These are phyloP conservation scores for Camillea tinctor DNA, from an alignment of 2,329 filamentous ascomycete species.

Conservation along the genomic window DNA sequence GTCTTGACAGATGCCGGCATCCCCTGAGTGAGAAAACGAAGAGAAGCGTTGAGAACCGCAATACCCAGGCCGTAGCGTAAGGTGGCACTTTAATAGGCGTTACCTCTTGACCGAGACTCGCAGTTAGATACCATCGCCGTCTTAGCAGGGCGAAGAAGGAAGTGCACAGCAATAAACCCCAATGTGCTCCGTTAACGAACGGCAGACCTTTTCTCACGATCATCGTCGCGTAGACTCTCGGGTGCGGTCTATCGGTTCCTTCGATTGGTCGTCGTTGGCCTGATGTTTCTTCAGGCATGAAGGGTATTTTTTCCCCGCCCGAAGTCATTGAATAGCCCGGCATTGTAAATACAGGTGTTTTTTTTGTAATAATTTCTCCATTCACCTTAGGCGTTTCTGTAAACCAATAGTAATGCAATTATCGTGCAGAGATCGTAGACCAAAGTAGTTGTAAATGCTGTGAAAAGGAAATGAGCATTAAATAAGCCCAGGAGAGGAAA, in stretches of 20 bases:
- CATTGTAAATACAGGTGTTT: neutral
- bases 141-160: neutral
- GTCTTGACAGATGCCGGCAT: neutral
- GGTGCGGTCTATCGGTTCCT: neutral
- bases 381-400: too few species aligned
- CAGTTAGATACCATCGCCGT: neutral
- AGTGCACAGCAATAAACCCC: neutral
- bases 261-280: neutral
- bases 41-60: neutral
- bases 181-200: neutral
- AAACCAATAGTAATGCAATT: too few species aligned
- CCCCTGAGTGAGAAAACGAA: neutral
- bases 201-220: neutral
- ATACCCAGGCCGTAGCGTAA: neutral
- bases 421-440: too few species aligned
- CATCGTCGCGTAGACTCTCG: neutral
- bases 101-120: neutral
- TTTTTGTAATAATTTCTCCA: too few species aligned
- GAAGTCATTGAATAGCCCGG: neutral
- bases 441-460: too few species aligned
- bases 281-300: neutral
- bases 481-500: too few species aligned
- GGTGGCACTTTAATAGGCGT: neutral
- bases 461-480: too few species aligned
- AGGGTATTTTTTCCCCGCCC: neutral